Base-by-base conservation (phyloP, 1,139 yeast genomes). In the Lodderomyces jiufengensis region DNA sequence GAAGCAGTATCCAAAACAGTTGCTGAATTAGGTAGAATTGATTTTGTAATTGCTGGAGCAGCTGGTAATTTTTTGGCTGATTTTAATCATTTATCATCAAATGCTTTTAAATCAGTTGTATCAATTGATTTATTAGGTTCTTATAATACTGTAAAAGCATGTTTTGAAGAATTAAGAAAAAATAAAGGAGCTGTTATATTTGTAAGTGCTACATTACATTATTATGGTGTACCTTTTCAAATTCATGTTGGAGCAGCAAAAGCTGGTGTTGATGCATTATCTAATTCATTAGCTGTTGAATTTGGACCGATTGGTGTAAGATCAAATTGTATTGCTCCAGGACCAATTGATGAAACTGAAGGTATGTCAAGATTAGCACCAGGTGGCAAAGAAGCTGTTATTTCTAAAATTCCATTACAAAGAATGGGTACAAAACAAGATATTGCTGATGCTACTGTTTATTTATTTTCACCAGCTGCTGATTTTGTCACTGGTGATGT, bases 11-110 rank as follows among this genome's bases (percentile, higher is more conserved):
- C 71, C 10, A 52, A 55, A 31, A 79, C 96, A 0, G 84, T 87
- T 13, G 51, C 59, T 9, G 70, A 71, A 47, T 71, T 86, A 43
- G 95, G 95, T 6, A 63, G 73, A 43, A 81, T 85, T 43, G 97
- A 90, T 58, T 84, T 60, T 54, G 94, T 88, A 29, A 82, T 90
- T 58, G 90, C 94, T 28, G 97, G 97, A 13, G 97, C 97, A 2
- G 97, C 97, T 3, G 97, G 97, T 5, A 88, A 88, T 66, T 90
- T 88, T 52, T 59, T 90, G 45, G 68, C 88, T 24, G 94, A 86
- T 55, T 78, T 88, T 58, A 80, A 80, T 51, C 81, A 80, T 49
- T 63, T 88, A 45, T 82, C 94, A 2, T 58, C 88, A 26, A 86
- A 86, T 51, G 97, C 95, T 2, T 90, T 90, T 70, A 80, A 83